Evolutionary conservation across 305 asterid genomes (phyloP).

Genomic region (Fraxinus sp.): DNA sequence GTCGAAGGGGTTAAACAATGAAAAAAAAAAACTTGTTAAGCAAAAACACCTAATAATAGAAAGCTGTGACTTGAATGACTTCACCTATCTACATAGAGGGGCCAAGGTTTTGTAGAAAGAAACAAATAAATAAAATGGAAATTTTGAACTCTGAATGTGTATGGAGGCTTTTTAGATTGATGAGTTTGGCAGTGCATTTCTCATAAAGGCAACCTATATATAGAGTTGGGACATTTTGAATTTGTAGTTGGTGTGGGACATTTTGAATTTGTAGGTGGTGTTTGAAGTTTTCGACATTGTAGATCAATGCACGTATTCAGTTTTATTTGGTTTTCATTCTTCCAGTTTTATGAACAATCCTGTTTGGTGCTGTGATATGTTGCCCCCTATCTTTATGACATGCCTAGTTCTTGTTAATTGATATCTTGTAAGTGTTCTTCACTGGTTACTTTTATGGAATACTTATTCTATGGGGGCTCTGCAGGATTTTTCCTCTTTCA

Average conservation of each 20-base stretch:
- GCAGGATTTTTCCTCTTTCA: slow-evolving; percentile 1
- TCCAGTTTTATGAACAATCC: neutral
- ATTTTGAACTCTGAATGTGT: neutral
- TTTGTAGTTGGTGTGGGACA: neutral
- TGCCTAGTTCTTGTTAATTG: neutral
- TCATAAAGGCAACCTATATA: neutral
- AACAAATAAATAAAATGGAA: neutral
- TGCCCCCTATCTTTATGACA: neutral
- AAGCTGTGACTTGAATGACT: neutral
- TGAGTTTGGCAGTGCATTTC: neutral
- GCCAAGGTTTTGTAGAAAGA: neutral
- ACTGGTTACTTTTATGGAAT: neutral
- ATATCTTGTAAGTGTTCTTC: slow-evolving; percentile 1
- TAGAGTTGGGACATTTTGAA: neutral
- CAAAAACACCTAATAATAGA: neutral
- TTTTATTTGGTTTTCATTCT: neutral
- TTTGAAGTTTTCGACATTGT: neutral
- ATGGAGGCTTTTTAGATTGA: neutral
- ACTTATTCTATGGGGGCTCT: slow-evolving; percentile 3
- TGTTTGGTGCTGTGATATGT: neutral
- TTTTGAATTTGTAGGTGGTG: neutral
- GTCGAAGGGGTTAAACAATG: neutral
- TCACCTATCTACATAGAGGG: neutral
- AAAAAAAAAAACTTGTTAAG: neutral
- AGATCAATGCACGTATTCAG: neutral